These are phyloP conservation scores for Monosporascus sp. DNA, from an alignment of 2,329 filamentous ascomycete species.

Conservation along the genomic window DNA sequence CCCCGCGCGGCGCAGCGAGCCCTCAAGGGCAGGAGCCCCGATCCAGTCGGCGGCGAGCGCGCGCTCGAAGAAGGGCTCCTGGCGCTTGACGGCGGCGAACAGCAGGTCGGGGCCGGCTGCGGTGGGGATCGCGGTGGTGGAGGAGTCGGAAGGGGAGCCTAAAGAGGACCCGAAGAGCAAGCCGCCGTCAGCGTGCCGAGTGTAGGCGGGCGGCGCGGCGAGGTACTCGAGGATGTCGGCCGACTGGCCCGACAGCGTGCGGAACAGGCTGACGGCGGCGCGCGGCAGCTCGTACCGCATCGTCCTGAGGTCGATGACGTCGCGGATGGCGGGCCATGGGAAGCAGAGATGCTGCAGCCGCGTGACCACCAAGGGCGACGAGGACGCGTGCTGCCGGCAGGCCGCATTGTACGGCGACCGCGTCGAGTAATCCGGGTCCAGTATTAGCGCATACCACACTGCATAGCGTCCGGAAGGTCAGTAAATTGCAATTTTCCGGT, in stretches of 20 bases:
- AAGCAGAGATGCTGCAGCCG: slow-evolving; percentile 5
- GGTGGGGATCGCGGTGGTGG: too few relatives aligned
- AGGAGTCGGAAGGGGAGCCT: too few relatives aligned
- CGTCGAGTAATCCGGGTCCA: neutral
- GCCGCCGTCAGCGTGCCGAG: neutral
- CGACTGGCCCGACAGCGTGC: slow-evolving; percentile 1
- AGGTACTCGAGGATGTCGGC: slow-evolving; percentile 4
- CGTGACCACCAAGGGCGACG: neutral
- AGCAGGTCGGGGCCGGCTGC: too few relatives aligned
- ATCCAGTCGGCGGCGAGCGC: neutral
- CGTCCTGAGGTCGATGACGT: slow-evolving; percentile 2
- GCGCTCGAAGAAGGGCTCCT: neutral
- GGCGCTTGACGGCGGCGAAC: neutral
- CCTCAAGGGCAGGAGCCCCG: neutral
- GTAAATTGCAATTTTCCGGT: too few relatives aligned
- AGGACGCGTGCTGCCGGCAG: neutral
- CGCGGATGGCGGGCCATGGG: slow-evolving; percentile 5
- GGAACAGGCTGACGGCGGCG: slow-evolving; percentile 3
- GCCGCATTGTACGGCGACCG: too few relatives aligned
- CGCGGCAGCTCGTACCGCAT: slow-evolving; percentile 2
- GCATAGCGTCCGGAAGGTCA: too few relatives aligned
- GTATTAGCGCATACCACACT: neutral
- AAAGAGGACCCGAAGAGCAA: neutral
- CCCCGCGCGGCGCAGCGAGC: neutral
- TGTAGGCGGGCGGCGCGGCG: slow-evolving; percentile 3